Percentiles rank a stretch among this genome's conserved stretches.
phyloP scores from a whole-genome alignment of 441 rosid species.

The Eruca vesicaria region DNA sequence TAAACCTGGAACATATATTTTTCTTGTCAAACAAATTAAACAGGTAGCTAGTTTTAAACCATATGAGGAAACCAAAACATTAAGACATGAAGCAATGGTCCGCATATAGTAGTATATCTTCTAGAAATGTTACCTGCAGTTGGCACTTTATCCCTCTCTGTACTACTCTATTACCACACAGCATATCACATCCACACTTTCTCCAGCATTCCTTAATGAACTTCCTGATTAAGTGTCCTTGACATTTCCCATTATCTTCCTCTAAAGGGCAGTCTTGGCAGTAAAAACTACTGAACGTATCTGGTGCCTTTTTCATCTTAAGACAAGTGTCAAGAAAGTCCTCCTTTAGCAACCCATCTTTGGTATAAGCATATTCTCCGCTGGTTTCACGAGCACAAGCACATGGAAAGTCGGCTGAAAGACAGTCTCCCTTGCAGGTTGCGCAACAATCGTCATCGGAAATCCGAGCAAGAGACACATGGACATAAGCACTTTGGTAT shows the following conservation, averaged over 20 bases:
- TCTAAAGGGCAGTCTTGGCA: constrained; percentile 83
- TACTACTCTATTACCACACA: constrained; percentile 78
- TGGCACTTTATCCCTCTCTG: constrained; percentile 73
- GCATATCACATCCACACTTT: constrained; percentile 82
- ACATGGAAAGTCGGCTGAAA: constrained; percentile 62
- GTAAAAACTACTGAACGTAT: constrained; percentile 40
- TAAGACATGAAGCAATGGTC: not conserved
- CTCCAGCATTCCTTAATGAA: constrained; percentile 93
- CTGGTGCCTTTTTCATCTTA: constrained; percentile 44
- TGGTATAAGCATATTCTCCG: constrained; percentile 83
- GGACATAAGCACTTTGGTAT: constrained; percentile 65
- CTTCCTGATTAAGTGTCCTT: constrained; percentile 77
- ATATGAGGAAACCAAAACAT: not conserved
- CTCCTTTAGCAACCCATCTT: constrained; percentile 57
- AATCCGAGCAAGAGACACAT: constrained; percentile 68
- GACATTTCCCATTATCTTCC: constrained; percentile 63
- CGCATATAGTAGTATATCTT: not conserved
- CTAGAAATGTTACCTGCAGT: constrained; percentile 54
- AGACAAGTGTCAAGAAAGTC: constrained; percentile 58
- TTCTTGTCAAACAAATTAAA: not conserved
- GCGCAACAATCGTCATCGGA: constrained; percentile 76
- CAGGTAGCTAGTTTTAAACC: too few species aligned
- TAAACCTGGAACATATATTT: constrained; percentile 60
- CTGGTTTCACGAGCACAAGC: constrained; percentile 80
- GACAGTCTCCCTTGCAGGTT: constrained; percentile 74